Evolutionary conservation across 2,329 filamentous ascomycete species (phyloP), one percentile per base, ranked within the genome.

Genomic region (Pyrenophora tritici-repentis): DNA sequence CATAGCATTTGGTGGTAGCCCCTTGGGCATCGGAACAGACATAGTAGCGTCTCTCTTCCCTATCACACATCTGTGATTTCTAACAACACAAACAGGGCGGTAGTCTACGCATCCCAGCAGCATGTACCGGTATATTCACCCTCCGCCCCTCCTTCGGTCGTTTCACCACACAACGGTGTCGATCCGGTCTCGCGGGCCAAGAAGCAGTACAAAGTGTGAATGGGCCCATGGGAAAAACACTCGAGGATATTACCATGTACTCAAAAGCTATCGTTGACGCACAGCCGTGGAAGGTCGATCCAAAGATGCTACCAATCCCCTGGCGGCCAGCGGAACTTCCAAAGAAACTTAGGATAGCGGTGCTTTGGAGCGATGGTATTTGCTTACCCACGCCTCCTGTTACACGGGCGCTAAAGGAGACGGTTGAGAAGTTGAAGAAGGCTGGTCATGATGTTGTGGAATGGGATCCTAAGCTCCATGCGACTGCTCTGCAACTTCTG

Each of bases 171-270:
- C 72, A 75, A 47, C 69, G 76, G 22, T 77, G 76, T 9, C 59
- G 82, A 35, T 84, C 82, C 1, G 84, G 84, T 7, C 78, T 88
- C 69, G 79, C 82, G 1, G 86, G 86, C 2, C 85, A 88, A 63
- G 86, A 88, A 66, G 82, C 84, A 2, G 82, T 88, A 0, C 76
- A 78, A 44, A 84, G 82, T 16, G 83, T 87, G 29, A 86, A 87
- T 56, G 86, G 86, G 0, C 86, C 86, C 0, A 77, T 89, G 76
- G 79, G 81, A 1, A 76, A 76, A 22, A 81, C 79, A 0, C 70
- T 88, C 0, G 74, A 75, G 5, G 84, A 86, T 53, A 74, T 80
- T 10, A 63, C 66, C 2, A 63, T 79, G 42, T 80, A 74, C 50
- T 68, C 72, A 2, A 73, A 74, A 53, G 70, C 67, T 7, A 68